Base-by-base conservation (phyloP, 768 basidiomycete species). In the Paxillus involutus region DNA sequence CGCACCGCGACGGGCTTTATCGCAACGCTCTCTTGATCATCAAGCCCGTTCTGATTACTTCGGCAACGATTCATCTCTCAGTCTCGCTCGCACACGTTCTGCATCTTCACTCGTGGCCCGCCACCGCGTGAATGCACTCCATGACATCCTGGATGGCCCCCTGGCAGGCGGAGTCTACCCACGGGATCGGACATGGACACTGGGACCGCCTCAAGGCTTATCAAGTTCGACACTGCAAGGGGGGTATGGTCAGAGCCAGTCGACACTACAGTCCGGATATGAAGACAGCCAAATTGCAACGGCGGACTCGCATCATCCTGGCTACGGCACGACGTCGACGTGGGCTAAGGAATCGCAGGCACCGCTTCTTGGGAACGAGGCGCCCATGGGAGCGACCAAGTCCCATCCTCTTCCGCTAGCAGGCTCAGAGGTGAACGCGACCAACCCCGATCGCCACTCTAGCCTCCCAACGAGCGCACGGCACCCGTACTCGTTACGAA, bases 1-100 rank as follows among this genome's bases (percentile, higher is more conserved):
- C 39, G 58, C 57, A 43, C 65, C 66, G 24, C 57, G 55, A 21
- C 57, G 66, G 14, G 37, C 44, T 17, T 36, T 44, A 2, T 58
- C 61, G 8, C 60, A 63, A 33, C 55, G 48, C 14, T 63, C 57
- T 14, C 45, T 51, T 17, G 32, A 42, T 29, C 57, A 58, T 24
- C 47, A 53, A 0, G 47, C 43, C 16, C 53, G 21, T 24, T 33
- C 40, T 12, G 29, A 45, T 9, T 12, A 3, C n/a, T 29, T 16
- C 33, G 4, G 30, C 4, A 4, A 21, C 11, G 5, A 16, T 40
- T 33, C 21, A 17, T 21, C 44, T 33, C 43, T 46, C 29, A 39
- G 14, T 13, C 37, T 39, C n/a, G 13, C 37, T 14, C 37, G 13
- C 16, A 39, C 37, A 12, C 11, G n/a, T 6, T 39, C 37, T 39